Percentiles rank a stretch among this genome's conserved stretches.
These are phyloP conservation scores for Fraxinus excelsior DNA, from an alignment of 257 asterid species.

Conservation along the genomic window DNA sequence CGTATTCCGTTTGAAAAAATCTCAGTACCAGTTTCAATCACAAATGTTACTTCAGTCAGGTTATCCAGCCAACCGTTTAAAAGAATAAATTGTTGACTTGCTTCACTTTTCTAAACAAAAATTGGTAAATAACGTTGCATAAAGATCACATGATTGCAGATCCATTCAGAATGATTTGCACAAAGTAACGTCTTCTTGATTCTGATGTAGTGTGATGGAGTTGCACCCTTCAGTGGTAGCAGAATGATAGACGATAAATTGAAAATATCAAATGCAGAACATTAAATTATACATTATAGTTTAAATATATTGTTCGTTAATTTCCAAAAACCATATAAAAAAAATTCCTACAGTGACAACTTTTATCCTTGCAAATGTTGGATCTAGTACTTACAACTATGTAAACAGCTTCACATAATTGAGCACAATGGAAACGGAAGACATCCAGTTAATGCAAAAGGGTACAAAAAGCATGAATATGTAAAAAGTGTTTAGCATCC, in stretches of 20 bases:
- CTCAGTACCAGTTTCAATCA: not conserved
- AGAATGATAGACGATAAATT: too few relatives aligned
- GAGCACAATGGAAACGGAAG: slow-evolving; percentile 1
- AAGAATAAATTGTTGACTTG: not conserved
- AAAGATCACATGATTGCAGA: not conserved
- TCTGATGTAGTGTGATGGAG: slow-evolving; percentile 1
- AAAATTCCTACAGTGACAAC: too few relatives aligned
- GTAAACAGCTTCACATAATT: not conserved
- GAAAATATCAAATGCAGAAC: not conserved
- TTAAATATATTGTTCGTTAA: not conserved
- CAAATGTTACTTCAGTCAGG: not conserved
- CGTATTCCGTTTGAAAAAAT: too few relatives aligned
- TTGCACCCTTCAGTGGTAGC: not conserved
- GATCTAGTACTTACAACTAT: not conserved
- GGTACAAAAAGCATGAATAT: not conserved
- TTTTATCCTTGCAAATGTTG: not conserved
- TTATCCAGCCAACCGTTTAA: not conserved
- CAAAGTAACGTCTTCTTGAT: not conserved
- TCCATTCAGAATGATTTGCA: not conserved
- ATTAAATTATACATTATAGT: not conserved
- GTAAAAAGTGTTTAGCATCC: not conserved
- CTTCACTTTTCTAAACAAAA: not conserved
- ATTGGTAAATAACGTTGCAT: not conserved
- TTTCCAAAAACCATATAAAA: not conserved
- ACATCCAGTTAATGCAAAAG: not conserved